Percentiles rank a stretch among this genome's conserved stretches.
phyloP scores from a whole-genome alignment of 2,329 filamentous ascomycete genomes.

The Ramularia endophylla region DNA sequence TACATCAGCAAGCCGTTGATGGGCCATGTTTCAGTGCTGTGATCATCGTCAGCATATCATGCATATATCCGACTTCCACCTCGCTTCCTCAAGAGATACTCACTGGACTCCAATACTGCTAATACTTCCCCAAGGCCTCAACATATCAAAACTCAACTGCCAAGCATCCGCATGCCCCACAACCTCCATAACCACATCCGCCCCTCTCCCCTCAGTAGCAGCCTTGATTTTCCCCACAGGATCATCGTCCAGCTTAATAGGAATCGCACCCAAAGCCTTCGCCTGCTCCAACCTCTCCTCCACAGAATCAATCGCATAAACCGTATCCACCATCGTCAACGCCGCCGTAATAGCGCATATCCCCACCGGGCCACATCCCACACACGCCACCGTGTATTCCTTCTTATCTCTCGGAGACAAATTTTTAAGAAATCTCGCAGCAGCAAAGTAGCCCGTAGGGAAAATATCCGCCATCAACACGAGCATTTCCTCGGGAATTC shows the following conservation, averaged over 20 bases:
- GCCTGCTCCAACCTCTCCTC: conserved; percentile 69
- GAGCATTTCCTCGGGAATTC: conserved; percentile 66
- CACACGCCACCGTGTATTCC: conserved; percentile 67
- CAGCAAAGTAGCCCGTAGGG: conserved; percentile 76
- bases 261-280: conserved; percentile 68
- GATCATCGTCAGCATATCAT: too few species aligned
- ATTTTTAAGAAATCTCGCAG: conserved; percentile 67
- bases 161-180: conserved; percentile 45
- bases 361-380: conserved; percentile 76
- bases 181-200: conserved; percentile 68
- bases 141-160: conserved; percentile 43
- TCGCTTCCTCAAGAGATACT: background rate
- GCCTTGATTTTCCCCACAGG: conserved; percentile 62
- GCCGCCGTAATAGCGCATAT: conserved; percentile 58
- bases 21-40: conserved; percentile 36
- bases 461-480: conserved; percentile 93
- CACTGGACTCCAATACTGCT: conserved; percentile 44
- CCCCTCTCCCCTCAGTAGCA: conserved; percentile 71
- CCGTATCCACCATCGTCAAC: conserved; percentile 28
- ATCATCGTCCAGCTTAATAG: conserved; percentile 61
- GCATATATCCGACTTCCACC: too few species aligned
- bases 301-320: conserved; percentile 47
- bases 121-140: conserved; percentile 46
- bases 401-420: conserved; percentile 52
- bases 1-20: conserved; percentile 46